Evolutionary conservation across 2,329 filamentous ascomycete genomes (phyloP).

Genomic region (Pyricularia sp.): DNA sequence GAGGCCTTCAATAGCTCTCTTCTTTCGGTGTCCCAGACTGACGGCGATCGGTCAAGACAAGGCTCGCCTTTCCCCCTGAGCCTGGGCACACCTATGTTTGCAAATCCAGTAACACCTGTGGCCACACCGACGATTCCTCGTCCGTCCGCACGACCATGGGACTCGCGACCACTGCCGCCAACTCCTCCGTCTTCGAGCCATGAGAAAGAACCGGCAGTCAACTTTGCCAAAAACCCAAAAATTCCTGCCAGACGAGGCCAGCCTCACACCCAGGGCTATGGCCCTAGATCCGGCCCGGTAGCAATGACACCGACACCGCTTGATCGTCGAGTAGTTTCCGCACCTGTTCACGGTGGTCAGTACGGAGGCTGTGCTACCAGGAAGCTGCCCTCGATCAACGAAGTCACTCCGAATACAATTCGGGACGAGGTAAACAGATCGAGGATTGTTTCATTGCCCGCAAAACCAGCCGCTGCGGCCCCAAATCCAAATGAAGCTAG

Average conservation of each 20-base stretch:
- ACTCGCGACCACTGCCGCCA: conserved; percentile 41
- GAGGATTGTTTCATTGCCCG: conserved; percentile 38
- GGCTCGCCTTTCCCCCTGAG: conserved; percentile 33
- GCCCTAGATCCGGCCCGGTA: not conserved
- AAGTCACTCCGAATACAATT: conserved; percentile 22
- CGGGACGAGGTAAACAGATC: conserved; percentile 20
- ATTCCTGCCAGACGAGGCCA: not conserved
- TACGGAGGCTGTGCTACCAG: conserved; percentile 24
- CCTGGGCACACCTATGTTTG: conserved; percentile 20
- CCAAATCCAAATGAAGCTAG: conserved; percentile 14
- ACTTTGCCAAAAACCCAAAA: not conserved
- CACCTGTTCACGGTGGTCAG: conserved; percentile 33
- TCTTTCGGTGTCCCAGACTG: conserved; percentile 17
- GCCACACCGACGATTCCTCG: conserved; percentile 1
- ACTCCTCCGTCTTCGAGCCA: conserved; percentile 24
- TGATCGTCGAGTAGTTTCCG: conserved; percentile 40
- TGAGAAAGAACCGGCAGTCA: not conserved
- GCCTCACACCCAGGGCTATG: not conserved
- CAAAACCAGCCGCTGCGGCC: conserved; percentile 14
- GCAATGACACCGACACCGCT: conserved; percentile 7
- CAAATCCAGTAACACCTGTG: conserved; percentile 4
- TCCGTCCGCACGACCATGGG: conserved; percentile 24
- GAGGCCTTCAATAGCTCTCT: conserved; percentile 74
- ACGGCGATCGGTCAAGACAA: conserved; percentile 16
- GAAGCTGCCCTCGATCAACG: conserved; percentile 39